These are phyloP conservation scores for Pouteria glomerata DNA, from an alignment of 148 eudicot species.

Conservation along the genomic window DNA sequence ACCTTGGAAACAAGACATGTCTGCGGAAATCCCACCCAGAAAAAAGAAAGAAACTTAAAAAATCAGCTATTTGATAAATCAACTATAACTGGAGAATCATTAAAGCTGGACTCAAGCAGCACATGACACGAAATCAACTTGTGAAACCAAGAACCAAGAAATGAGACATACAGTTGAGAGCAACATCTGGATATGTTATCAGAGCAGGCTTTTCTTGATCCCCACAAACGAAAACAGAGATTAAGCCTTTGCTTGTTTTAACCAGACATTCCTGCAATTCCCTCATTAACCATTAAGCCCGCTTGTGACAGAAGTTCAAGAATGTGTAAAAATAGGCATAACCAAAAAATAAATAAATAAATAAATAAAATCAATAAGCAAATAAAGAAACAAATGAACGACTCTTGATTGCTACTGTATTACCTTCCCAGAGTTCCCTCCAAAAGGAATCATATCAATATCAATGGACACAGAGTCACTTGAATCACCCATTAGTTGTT, in stretches of 20 bases:
- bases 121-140: background rate
- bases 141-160: background rate
- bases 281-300: background rate
- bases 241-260: constrained; percentile 18
- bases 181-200: constrained; percentile 31
- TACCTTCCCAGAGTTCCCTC: constrained; percentile 17
- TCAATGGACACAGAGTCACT: constrained; percentile 15
- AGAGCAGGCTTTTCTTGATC: constrained; percentile 28
- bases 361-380: background rate
- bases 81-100: background rate
- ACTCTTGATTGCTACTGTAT: background rate
- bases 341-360: no score
- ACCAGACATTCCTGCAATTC: constrained; percentile 18
- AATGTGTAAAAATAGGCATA: background rate
- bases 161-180: constrained; percentile 20
- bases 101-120: background rate
- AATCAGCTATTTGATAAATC: background rate
- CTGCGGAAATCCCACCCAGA: background rate
- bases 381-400: background rate
- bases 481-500: constrained; percentile 2
- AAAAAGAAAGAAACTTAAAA: background rate
- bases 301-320: background rate
- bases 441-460: constrained; percentile 6
- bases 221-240: constrained; percentile 24
- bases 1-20: constrained; percentile 19